A percentile compares a stretch with the other conserved stretches of the same genome.
These are phyloP conservation scores for Linnemannia hyalina DNA, from an alignment of 192 early-diverging fungal genomes.

Conservation along the genomic window DNA sequence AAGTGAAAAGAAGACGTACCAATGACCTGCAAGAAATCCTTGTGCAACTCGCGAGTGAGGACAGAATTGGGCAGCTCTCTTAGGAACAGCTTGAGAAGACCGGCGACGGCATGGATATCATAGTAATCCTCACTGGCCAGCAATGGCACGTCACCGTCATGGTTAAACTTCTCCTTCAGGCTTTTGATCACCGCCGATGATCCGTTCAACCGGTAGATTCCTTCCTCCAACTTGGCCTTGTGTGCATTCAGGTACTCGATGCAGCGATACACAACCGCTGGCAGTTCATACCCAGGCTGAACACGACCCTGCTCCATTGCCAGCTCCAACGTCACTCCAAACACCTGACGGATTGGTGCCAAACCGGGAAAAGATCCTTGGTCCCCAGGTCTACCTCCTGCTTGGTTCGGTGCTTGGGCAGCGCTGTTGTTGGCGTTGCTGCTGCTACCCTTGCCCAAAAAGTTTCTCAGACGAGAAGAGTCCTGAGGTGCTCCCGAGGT, in stretches of 20 bases:
- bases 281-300: conserved; percentile 84
- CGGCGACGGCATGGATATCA: conserved; percentile 95
- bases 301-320: conserved; percentile 80
- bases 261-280: conserved; percentile 93
- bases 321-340: conserved; percentile 89
- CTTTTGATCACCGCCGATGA: conserved; percentile 76
- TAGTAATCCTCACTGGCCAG: conserved; percentile 73
- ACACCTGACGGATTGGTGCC: conserved; percentile 66
- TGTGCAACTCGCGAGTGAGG: conserved; percentile 89
- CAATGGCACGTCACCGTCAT: conserved; percentile 83
- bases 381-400: not conserved
- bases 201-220: conserved; percentile 94
- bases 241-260: conserved; percentile 96
- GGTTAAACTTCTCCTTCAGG: conserved; percentile 87
- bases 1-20: conserved; percentile 56
- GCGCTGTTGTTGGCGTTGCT: conserved; percentile 24
- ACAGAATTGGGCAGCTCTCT: conserved; percentile 91
- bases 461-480: conserved; percentile 34
- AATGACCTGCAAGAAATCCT: conserved; percentile 86
- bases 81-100: conserved; percentile 92
- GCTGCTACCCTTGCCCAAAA: conserved; percentile 34
- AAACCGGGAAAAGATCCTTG: conserved; percentile 20
- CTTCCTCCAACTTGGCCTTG: conserved; percentile 92
- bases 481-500: conserved; percentile 18
- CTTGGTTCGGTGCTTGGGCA: conserved; percentile 18